A percentile compares a stretch with the other conserved stretches of the same genome.
phyloP scores from a whole-genome alignment of 2,329 filamentous ascomycete species.

The Cadophora sp. region DNA sequence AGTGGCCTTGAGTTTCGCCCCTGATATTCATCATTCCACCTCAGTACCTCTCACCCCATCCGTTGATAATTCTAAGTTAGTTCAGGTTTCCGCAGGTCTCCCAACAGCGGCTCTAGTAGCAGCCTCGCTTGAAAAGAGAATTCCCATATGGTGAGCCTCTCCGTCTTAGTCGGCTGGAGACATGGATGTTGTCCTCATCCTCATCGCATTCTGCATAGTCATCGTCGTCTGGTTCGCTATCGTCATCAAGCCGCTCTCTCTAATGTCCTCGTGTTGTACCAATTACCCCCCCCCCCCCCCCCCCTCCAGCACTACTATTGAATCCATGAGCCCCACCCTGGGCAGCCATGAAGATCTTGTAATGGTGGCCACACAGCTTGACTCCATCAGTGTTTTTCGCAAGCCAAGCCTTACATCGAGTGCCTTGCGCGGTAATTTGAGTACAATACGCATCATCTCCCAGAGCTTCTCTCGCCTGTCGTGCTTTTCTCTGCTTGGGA shows the following conservation, averaged over 20 bases:
- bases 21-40: no score
- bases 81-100: no score
- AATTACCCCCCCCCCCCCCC: not conserved
- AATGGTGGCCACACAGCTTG: not conserved
- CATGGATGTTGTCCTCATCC: not conserved
- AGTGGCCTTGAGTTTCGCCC: no score
- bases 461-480: not conserved
- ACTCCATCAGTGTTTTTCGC: not conserved
- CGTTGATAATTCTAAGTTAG: no score
- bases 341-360: not conserved
- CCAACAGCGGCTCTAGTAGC: not conserved
- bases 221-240: not conserved
- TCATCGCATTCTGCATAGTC: not conserved
- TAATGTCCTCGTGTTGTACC: not conserved
- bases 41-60: no score
- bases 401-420: not conserved
- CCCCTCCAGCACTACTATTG: no score
- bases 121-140: not conserved
- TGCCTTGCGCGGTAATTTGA: not conserved
- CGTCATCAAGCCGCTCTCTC: not conserved
- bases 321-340: no score
- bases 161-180: not conserved
- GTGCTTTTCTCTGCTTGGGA: conserved; percentile 3
- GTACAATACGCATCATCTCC: conserved; percentile 4
- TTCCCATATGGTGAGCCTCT: not conserved